Conservation (phyloP, 176 grass and related monocot species). For the Olyra latifolia region DNA sequence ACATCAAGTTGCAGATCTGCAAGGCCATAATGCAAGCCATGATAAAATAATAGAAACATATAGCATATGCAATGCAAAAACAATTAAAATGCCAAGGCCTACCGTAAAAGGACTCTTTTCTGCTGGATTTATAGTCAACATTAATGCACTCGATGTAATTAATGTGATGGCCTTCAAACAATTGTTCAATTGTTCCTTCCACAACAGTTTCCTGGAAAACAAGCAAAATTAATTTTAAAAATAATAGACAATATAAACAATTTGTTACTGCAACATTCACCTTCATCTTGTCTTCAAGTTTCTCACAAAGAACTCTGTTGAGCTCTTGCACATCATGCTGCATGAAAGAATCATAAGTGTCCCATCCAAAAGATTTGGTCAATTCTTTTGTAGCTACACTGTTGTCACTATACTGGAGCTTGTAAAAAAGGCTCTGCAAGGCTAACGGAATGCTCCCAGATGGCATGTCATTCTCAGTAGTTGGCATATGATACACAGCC, state of each 20-base stretch:
- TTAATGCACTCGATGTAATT: slow-evolving; percentile 99
- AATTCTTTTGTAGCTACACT: slow-evolving; percentile 97
- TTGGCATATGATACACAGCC: slow-evolving; percentile 99
- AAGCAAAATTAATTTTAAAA: slow-evolving; percentile 18
- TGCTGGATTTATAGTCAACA: slow-evolving; percentile 92
- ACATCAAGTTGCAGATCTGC: slow-evolving; percentile 97
- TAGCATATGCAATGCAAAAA: slow-evolving; percentile 17
- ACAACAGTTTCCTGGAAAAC: slow-evolving; percentile 83
- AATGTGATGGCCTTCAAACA: slow-evolving; percentile 99
- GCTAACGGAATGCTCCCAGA: slow-evolving; percentile 96
- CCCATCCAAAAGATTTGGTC: slow-evolving; percentile 99
- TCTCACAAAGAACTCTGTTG: slow-evolving; percentile 99
- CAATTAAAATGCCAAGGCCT: slow-evolving; percentile 9
- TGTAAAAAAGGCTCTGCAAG: slow-evolving; percentile 97
- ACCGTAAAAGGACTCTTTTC: slow-evolving; percentile 98
- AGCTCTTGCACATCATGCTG: slow-evolving; percentile 99
- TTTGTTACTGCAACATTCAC: slow-evolving; percentile 41
- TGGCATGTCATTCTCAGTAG: slow-evolving; percentile 99
- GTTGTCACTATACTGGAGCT: slow-evolving; percentile 94
- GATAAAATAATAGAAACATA: slow-evolving; percentile 25
- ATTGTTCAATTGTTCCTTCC: slow-evolving; percentile 91
- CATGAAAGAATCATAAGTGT: slow-evolving; percentile 99
- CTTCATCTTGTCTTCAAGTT: slow-evolving; percentile 99
- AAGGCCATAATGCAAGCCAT: slow-evolving; percentile 30
- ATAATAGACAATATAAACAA: slow-evolving; percentile 11